Percentiles rank a stretch among this genome's conserved stretches.
Conservation (phyloP, 73 alveolate species). For the Uronychia binucleata region DNA sequence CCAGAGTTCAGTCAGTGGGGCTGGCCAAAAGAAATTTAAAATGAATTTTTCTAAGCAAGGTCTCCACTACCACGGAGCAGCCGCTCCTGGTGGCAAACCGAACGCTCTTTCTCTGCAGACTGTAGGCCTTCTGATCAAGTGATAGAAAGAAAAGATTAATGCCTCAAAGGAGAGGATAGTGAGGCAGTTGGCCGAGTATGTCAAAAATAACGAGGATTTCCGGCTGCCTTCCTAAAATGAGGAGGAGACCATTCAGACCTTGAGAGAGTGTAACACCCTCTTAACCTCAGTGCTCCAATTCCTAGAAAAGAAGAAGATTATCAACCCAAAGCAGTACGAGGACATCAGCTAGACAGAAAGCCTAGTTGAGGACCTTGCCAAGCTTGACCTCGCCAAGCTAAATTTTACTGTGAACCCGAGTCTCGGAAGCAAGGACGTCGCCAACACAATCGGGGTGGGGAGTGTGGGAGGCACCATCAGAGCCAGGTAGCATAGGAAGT, state of each 20-base stretch:
- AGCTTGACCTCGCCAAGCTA: not conserved
- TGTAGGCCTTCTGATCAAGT: not conserved
- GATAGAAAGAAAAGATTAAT: not conserved
- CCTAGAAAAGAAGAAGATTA: not conserved
- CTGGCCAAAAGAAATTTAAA: not conserved
- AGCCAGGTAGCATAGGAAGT: not conserved
- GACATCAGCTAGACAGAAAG: not conserved
- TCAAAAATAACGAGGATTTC: not conserved
- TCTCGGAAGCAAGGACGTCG: not conserved
- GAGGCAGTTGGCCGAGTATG: not conserved
- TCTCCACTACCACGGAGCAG: not conserved
- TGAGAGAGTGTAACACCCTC: not conserved
- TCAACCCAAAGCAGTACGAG: not conserved
- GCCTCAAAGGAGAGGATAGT: conserved; percentile 1
- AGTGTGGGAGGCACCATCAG: not conserved
- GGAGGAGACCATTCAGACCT: not conserved
- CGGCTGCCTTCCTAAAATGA: not conserved
- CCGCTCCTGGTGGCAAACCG: not conserved
- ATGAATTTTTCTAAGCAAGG: not conserved
- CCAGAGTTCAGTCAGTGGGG: not conserved
- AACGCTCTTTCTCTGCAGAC: not conserved
- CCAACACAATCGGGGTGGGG: not conserved
- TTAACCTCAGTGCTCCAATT: not conserved
- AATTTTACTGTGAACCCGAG: not conserved
- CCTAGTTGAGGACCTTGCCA: not conserved